These are phyloP conservation scores for Acorus gramineus DNA, from an alignment of 106 monocot genomes.

Conservation along the genomic window DNA sequence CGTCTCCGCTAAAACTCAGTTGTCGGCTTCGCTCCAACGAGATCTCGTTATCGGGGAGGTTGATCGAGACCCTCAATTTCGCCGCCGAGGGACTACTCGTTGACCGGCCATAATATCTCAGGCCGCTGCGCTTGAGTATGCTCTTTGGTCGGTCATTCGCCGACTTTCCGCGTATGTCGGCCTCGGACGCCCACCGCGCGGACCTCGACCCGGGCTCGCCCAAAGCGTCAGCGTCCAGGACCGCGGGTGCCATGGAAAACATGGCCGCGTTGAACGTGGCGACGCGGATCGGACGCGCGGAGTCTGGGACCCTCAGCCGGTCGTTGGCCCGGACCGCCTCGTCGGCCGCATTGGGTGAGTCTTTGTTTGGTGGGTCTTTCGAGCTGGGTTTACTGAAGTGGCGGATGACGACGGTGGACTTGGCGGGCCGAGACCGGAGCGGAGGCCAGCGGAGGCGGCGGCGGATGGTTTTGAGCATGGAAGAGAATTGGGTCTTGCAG, in stretches of 20 bases:
- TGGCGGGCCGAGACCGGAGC: slow-evolving; percentile 3
- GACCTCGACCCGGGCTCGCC: neutral
- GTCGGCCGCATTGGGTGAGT: neutral
- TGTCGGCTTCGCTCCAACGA: slow-evolving; percentile 29
- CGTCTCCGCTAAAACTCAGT: neutral
- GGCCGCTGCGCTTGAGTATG: slow-evolving; percentile 37
- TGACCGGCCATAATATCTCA: no score
- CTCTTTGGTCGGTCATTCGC: slow-evolving; percentile 57
- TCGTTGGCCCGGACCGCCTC: neutral
- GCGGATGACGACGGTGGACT: neutral
- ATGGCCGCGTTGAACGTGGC: slow-evolving; percentile 88
- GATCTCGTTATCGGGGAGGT: slow-evolving; percentile 81
- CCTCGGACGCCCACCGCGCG: neutral
- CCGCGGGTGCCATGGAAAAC: slow-evolving; percentile 76
- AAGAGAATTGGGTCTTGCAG: neutral
- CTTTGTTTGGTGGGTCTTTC: neutral
- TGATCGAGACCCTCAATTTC: slow-evolving; percentile 72
- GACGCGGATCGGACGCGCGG: slow-evolving; percentile 23
- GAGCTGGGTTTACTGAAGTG: neutral
- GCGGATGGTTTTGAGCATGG: neutral
- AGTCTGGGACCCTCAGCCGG: neutral
- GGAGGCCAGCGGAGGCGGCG: slow-evolving; percentile 6
- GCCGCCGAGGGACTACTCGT: slow-evolving; percentile 1
- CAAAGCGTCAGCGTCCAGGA: slow-evolving; percentile 3
- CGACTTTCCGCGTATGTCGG: slow-evolving; percentile 22